These are phyloP conservation scores for Juglanconis oblonga DNA, from an alignment of 2,329 filamentous ascomycete species.

Conservation along the genomic window DNA sequence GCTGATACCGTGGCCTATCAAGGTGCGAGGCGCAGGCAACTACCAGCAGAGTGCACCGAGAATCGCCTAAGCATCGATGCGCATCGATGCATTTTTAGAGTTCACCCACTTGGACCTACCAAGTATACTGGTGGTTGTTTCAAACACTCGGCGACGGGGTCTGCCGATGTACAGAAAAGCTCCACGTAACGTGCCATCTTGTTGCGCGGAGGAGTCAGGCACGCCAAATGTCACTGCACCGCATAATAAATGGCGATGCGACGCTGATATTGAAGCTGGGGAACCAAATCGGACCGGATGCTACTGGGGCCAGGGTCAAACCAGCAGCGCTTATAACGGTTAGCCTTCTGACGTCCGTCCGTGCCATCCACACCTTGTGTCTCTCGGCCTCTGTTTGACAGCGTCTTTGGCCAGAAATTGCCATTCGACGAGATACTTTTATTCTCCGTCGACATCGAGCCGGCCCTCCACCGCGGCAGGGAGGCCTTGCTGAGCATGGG, in stretches of 20 bases:
- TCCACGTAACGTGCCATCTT: neutral
- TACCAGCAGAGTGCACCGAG: too few relatives aligned
- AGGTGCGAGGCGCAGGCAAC: too few relatives aligned
- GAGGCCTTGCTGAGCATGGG: conserved; percentile 12
- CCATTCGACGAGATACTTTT: neutral
- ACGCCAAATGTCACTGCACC: conserved; percentile 7
- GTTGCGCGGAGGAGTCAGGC: neutral
- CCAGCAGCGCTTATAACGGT: neutral
- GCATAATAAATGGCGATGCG: conserved; percentile 6
- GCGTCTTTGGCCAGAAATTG: neutral
- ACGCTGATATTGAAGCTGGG: conserved; percentile 1
- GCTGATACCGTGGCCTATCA: too few relatives aligned
- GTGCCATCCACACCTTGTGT: neutral
- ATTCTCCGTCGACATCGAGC: conserved; percentile 10
- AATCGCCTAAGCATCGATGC: too few relatives aligned
- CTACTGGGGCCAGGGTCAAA: conserved; percentile 1
- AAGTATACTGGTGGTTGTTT: neutral
- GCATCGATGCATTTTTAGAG: too few relatives aligned
- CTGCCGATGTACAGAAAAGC: neutral
- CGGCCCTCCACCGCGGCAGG: conserved; percentile 7
- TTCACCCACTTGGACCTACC: neutral
- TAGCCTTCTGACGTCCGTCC: neutral
- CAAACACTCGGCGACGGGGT: neutral
- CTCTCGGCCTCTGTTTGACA: neutral
- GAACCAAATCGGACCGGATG: conserved; percentile 6